These are phyloP conservation scores for Ceriops decandra DNA, from an alignment of 345 rosid species.

Conservation along the genomic window DNA sequence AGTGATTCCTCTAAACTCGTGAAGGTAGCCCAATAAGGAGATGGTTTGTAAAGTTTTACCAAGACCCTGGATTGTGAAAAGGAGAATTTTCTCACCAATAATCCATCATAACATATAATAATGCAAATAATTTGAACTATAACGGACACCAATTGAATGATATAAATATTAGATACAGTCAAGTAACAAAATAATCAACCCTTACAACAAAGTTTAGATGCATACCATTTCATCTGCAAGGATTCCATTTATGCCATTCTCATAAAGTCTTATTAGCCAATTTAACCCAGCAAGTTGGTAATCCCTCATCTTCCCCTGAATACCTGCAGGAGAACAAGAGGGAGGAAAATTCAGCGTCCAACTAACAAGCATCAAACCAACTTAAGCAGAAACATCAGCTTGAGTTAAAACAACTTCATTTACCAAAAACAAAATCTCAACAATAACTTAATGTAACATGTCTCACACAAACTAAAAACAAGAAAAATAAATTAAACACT, in stretches of 20 bases:
- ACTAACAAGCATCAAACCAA: background rate
- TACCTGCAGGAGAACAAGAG: slow-evolving; percentile 42
- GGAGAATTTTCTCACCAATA: background rate
- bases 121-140: too few relatives aligned
- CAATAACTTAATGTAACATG: too few relatives aligned
- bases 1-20: slow-evolving; percentile 88
- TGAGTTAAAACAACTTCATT: too few relatives aligned
- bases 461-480: too few relatives aligned
- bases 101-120: background rate
- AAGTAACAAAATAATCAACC: background rate
- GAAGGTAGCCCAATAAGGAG: slow-evolving; percentile 87
- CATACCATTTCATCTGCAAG: slow-evolving; percentile 96
- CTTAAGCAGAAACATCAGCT: too few relatives aligned
- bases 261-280: slow-evolving; percentile 93
- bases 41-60: slow-evolving; percentile 98
- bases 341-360: background rate
- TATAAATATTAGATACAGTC: background rate
- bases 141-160: too few relatives aligned
- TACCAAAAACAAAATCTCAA: too few relatives aligned
- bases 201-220: background rate
- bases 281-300: slow-evolving; percentile 95
- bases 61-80: slow-evolving; percentile 60
- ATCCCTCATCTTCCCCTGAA: slow-evolving; percentile 96
- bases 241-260: slow-evolving; percentile 96
- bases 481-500: too few relatives aligned